Evolutionary conservation across 495 filamentous ascomycete species (phyloP).

Genomic region (Aspergillus bertholletiae): DNA sequence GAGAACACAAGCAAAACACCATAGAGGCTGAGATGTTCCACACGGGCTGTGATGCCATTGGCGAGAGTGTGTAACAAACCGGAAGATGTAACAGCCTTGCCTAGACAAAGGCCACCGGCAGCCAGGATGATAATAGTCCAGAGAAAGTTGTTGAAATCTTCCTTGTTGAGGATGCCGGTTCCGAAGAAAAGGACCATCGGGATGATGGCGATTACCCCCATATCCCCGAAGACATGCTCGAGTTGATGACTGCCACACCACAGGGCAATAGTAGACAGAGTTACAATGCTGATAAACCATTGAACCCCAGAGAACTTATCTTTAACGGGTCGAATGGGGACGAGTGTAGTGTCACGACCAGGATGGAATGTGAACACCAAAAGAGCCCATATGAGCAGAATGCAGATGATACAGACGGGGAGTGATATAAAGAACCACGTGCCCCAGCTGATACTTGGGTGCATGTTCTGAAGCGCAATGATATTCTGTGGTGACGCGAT

Average conservation of each 20-base stretch:
- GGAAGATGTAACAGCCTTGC: slow-evolving; percentile 90
- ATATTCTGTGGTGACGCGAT: slow-evolving; percentile 98
- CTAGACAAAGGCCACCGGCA: slow-evolving; percentile 86
- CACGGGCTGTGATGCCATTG: slow-evolving; percentile 61
- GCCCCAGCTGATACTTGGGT: slow-evolving; percentile 83
- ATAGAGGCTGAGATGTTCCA: slow-evolving; percentile 81
- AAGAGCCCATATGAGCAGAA: slow-evolving; percentile 85
- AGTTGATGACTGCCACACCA: slow-evolving; percentile 94
- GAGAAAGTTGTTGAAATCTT: slow-evolving; percentile 99
- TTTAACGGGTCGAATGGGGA: slow-evolving; percentile 82
- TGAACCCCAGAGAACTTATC: slow-evolving; percentile 87
- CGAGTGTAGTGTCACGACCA: slow-evolving; percentile 79
- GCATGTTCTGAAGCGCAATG: slow-evolving; percentile 93
- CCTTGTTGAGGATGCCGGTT: slow-evolving; percentile 94
- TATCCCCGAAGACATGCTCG: slow-evolving; percentile 85
- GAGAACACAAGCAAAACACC: slow-evolving; percentile 84
- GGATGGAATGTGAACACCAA: slow-evolving; percentile 83
- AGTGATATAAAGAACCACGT: slow-evolving; percentile 96
- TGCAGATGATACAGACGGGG: slow-evolving; percentile 86
- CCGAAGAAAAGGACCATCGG: slow-evolving; percentile 96
- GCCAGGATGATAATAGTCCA: slow-evolving; percentile 99
- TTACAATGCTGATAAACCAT: slow-evolving; percentile 86
- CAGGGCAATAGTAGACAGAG: slow-evolving; percentile 79
- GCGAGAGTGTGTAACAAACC: slow-evolving; percentile 92
- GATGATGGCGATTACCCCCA: slow-evolving; percentile 97